Conservation (phyloP, 2,329 filamentous ascomycete species). For the Delphinella strobiligena region DNA sequence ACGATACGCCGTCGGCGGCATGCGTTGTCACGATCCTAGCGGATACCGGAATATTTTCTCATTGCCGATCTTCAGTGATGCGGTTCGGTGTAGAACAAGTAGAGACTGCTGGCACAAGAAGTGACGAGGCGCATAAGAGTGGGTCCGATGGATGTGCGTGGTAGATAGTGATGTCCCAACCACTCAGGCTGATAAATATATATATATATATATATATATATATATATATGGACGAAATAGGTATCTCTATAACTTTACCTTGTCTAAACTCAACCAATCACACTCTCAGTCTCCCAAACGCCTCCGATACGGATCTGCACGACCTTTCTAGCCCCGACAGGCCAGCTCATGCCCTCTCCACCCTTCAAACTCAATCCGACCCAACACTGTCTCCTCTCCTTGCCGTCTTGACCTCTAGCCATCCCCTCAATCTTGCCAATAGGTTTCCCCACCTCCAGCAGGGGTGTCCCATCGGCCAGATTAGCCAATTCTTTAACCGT, state of each 20-base stretch:
- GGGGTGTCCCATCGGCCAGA: conserved; percentile 71
- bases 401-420: conserved; percentile 33
- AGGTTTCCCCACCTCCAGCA: conserved; percentile 79
- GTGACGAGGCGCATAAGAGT: too few relatives aligned
- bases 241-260: not conserved
- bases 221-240: not conserved
- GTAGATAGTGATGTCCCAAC: too few relatives aligned
- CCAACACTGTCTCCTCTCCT: conserved; percentile 60
- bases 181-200: not conserved
- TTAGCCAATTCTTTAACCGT: conserved; percentile 63
- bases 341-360: conserved; percentile 58
- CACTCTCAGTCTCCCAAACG: conserved; percentile 10
- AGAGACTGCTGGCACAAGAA: too few relatives aligned
- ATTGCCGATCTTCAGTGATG: too few relatives aligned
- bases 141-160: too few relatives aligned
- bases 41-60: too few relatives aligned
- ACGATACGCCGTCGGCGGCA: too few relatives aligned
- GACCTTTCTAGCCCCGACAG: conserved; percentile 21
- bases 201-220: not conserved
- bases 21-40: too few relatives aligned
- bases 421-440: conserved; percentile 62
- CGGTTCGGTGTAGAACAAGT: too few relatives aligned
- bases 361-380: conserved; percentile 67
- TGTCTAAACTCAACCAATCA: conserved; percentile 1
- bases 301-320: conserved; percentile 9